Evolutionary conservation across 768 basidiomycete genomes (phyloP), one percentile per base, ranked within the genome.

Genomic region (Rhizopogon vinicolor): DNA sequence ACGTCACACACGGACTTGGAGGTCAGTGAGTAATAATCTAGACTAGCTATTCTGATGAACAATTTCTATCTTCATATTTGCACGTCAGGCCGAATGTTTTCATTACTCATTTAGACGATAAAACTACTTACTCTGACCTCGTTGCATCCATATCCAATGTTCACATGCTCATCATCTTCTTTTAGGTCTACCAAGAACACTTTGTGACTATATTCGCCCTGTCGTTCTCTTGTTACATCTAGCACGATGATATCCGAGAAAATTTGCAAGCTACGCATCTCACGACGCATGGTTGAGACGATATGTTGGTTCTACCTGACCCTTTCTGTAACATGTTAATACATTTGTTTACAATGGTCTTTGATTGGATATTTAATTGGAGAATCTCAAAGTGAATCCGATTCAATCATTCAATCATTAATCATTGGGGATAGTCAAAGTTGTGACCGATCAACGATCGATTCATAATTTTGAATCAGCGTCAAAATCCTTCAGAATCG

Each of bases 201-300:
- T 22, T 9, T 37, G 48, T 37, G 33, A 37, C 35, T 37, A 49
- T 37, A 22, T 37, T 37, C 7, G 3, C 16, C n/a, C 7, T n/a
- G 7, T 14, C 16, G 46, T 3, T 22, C 35, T 49, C 14, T 49
- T 37, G 46, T 49, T 49, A 22, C 33, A 49, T 8, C 35, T 22
- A 5, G 60, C 50, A 68, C 63, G 80, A 81, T 73, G 81, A 82
- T 56, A 65, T 67, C 52, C 69, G 63, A 60, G 63, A 67, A 72
- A 67, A 74, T 83, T 83, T 83, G 82, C 82, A 83, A 81, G 65
- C 64, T 60, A 59, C 57, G 51, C 51, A 58, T 60, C 63, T 63
- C 51, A 54, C 57, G 62, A 64, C 56, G 60, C 45, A 35, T 62
- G 62, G 62, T 63, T 37, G 73, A 58, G 80, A 78, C 71, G 78